These are phyloP conservation scores for Lactarius hengduanensis DNA, from an alignment of 768 basidiomycete genomes.

Conservation along the genomic window DNA sequence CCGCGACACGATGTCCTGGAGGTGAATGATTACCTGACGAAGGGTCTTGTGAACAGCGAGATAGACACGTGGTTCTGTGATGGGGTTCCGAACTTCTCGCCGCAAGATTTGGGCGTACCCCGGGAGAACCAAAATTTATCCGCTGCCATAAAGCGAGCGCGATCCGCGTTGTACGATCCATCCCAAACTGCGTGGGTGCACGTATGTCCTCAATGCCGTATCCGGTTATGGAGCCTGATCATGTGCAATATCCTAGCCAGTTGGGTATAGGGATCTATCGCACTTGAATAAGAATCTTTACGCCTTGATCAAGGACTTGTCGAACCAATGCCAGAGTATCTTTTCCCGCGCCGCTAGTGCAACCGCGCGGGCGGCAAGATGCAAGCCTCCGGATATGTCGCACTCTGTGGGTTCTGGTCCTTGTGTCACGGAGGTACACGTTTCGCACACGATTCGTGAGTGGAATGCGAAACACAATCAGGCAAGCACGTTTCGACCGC, in stretches of 20 bases:
- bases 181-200: constrained; percentile 49
- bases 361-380: constrained; percentile 54
- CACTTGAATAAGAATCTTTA: constrained; percentile 69
- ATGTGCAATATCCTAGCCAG: constrained; percentile 38
- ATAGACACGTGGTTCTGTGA: constrained; percentile 84
- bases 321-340: constrained; percentile 55
- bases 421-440: constrained; percentile 17
- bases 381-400: constrained; percentile 30
- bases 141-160: constrained; percentile 48
- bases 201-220: constrained; percentile 41
- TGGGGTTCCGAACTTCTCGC: constrained; percentile 51
- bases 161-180: constrained; percentile 47
- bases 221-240: constrained; percentile 18
- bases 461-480: constrained; percentile 25
- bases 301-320: constrained; percentile 60
- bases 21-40: constrained; percentile 76
- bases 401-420: constrained; percentile 10
- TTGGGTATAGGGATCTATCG: constrained; percentile 49
- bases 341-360: constrained; percentile 65
- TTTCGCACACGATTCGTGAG: constrained; percentile 28
- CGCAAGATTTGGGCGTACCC: constrained; percentile 49
- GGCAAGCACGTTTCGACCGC: constrained; percentile 26
- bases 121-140: constrained; percentile 38
- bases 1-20: constrained; percentile 72
- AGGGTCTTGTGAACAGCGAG: constrained; percentile 62